phyloP scores from a whole-genome alignment of 2,329 filamentous ascomycete genomes.

The Aureobasidium subglaciale region DNA sequence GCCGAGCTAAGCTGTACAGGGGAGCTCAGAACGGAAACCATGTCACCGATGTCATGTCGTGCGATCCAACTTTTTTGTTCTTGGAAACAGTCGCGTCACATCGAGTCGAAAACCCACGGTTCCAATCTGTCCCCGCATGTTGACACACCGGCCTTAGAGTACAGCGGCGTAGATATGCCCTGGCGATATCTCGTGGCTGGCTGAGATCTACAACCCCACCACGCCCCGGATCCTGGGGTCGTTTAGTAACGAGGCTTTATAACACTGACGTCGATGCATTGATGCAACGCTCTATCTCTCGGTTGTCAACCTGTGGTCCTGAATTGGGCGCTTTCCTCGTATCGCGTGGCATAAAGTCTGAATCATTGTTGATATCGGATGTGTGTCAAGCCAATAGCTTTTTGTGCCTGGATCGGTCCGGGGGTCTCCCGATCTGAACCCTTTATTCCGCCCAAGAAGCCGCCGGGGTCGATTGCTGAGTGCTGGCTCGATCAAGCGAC shows the following conservation, averaged over 20 bases:
- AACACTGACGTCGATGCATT: conserved; percentile 5
- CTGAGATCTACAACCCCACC: neutral
- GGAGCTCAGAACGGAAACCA: conserved; percentile 12
- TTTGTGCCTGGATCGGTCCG: neutral
- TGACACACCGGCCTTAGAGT: conserved; percentile 8
- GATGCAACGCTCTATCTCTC: neutral
- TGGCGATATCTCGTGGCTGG: neutral
- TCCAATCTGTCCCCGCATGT: neutral
- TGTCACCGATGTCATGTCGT: neutral
- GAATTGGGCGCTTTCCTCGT: neutral
- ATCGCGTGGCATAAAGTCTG: neutral
- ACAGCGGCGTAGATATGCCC: neutral
- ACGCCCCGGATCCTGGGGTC: neutral
- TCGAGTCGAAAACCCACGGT: neutral
- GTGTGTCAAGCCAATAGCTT: neutral
- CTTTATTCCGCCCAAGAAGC: no score
- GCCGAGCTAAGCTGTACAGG: conserved; percentile 11
- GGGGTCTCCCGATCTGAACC: neutral
- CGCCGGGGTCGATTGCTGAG: no score
- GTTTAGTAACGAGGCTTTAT: conserved; percentile 7
- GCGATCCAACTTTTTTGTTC: neutral
- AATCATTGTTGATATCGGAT: neutral
- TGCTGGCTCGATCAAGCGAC: no score
- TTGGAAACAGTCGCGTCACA: neutral
- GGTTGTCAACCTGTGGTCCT: neutral